Conservation (phyloP, 2,329 filamentous ascomycete species). For the Ilyonectria sp. region DNA sequence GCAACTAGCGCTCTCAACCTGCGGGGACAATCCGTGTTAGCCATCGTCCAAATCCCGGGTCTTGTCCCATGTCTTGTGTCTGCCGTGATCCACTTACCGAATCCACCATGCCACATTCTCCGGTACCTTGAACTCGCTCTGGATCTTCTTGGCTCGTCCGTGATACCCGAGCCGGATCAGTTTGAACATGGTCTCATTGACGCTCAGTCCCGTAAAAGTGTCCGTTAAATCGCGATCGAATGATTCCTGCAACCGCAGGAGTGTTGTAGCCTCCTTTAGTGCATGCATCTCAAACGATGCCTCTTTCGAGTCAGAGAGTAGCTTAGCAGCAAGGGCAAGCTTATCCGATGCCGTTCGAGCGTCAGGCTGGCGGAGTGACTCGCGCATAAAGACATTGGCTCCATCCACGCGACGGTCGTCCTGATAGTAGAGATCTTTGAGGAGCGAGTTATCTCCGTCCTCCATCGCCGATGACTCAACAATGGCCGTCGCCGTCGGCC, state of each 20-base stretch:
- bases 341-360: constrained; percentile 84
- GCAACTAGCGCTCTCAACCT: constrained; percentile 90
- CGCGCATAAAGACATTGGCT: constrained; percentile 87
- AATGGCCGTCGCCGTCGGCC: constrained; percentile 88
- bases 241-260: constrained; percentile 88
- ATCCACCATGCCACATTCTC: constrained; percentile 94
- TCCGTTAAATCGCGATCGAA: constrained; percentile 88
- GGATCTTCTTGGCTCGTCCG: constrained; percentile 88
- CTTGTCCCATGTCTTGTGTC: constrained; percentile 25
- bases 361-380: constrained; percentile 83
- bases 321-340: constrained; percentile 85
- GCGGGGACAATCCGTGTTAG: constrained; percentile 39
- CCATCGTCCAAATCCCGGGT: constrained; percentile 22
- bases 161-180: constrained; percentile 86
- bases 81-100: constrained; percentile 60
- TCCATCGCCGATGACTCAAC: constrained; percentile 85
- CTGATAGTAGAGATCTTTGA: constrained; percentile 98
- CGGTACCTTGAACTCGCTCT: constrained; percentile 92
- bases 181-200: constrained; percentile 94
- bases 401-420: constrained; percentile 93
- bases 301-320: constrained; percentile 89
- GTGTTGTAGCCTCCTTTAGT: constrained; percentile 83
- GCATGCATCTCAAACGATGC: constrained; percentile 80
- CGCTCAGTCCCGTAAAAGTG: constrained; percentile 84
- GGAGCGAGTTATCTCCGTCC: constrained; percentile 81